Percentiles rank a stretch among this genome's conserved stretches.
These are phyloP conservation scores for Amylostereum chailletii DNA, from an alignment of 1,284 basidiomycete genomes.

Conservation along the genomic window DNA sequence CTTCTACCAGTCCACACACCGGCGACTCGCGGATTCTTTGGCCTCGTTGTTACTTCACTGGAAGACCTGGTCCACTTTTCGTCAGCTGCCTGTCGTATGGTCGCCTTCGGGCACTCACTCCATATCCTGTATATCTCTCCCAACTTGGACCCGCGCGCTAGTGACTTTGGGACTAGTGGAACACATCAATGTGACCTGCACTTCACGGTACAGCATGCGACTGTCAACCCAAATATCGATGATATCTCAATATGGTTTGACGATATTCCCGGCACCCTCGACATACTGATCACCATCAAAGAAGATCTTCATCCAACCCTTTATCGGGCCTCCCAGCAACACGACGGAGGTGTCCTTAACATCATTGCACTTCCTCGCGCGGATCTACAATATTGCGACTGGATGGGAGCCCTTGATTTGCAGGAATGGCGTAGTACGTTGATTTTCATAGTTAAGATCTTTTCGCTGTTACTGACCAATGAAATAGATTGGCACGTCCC, in stretches of 20 bases:
- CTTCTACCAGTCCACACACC: conserved; percentile 3
- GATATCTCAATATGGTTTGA: conserved; percentile 8
- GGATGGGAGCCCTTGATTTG: conserved; percentile 54
- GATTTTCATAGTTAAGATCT: background rate
- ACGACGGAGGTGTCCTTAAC: conserved; percentile 15
- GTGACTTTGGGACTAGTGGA: conserved; percentile 11
- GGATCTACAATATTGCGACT: conserved; percentile 48
- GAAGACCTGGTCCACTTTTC: conserved; percentile 33
- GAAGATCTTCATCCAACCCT: conserved; percentile 7
- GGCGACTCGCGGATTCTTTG: conserved; percentile 18
- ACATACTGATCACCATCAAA: conserved; percentile 13
- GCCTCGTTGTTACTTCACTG: conserved; percentile 27
- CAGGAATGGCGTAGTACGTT: conserved; percentile 47
- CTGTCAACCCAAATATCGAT: background rate
- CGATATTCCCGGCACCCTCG: conserved; percentile 4
- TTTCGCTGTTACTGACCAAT: conserved; percentile 5
- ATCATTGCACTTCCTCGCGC: conserved; percentile 40
- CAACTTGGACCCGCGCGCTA: conserved; percentile 7
- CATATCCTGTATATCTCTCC: conserved; percentile 23
- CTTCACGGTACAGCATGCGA: conserved; percentile 10
- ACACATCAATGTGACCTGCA: conserved; percentile 14
- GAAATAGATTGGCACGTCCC: conserved; percentile 65
- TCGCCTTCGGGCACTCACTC: conserved; percentile 24
- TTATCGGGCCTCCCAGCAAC: background rate
- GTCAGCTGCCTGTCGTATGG: conserved; percentile 37